Evolutionary conservation across 331 rosid species (phyloP).

Genomic region (Pyracantha coccinea): DNA sequence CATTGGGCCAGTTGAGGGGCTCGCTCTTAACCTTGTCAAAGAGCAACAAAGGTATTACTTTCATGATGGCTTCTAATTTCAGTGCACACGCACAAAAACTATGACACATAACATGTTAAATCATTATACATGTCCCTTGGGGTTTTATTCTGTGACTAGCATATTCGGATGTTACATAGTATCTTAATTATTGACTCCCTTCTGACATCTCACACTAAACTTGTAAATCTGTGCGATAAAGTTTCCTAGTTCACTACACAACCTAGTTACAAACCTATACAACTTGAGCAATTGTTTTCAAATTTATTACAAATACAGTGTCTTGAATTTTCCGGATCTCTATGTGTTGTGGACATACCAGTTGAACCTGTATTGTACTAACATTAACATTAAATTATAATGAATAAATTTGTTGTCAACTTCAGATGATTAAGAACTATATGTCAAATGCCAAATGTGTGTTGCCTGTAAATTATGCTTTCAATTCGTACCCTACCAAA

Average conservation of each 20-base stretch:
- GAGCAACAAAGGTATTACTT: slow-evolving; percentile 69
- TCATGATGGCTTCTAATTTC: background rate
- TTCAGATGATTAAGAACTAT: background rate
- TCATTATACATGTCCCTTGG: background rate
- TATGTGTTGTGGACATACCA: background rate
- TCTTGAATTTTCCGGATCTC: background rate
- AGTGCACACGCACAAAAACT: too few relatives aligned
- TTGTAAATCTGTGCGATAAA: background rate
- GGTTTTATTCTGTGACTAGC: background rate
- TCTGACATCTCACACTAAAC: background rate
- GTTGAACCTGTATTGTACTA: background rate
- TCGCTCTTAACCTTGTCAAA: slow-evolving; percentile 51
- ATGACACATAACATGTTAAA: background rate
- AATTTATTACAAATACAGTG: background rate
- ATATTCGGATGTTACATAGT: background rate
- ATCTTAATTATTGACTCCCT: background rate
- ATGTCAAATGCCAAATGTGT: background rate
- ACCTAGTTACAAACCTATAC: background rate
- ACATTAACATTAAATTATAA: background rate
- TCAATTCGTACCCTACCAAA: background rate
- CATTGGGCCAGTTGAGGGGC: slow-evolving; percentile 61
- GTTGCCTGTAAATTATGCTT: background rate
- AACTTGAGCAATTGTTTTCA: background rate
- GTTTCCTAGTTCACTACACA: background rate
- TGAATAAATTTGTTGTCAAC: background rate